Evolutionary conservation across 176 grass and related monocot species (phyloP).

Genomic region (Zoysia pacifica): DNA sequence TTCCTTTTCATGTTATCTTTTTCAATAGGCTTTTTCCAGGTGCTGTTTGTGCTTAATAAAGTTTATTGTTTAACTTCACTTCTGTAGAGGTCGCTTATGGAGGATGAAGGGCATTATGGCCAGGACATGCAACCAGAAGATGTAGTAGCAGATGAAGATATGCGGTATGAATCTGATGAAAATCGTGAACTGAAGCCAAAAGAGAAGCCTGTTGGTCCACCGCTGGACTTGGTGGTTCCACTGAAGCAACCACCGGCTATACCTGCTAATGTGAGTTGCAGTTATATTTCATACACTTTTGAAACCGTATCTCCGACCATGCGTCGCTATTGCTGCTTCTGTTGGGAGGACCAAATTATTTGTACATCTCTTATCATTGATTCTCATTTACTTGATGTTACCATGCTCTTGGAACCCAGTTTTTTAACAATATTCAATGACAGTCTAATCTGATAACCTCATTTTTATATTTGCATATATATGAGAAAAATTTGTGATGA

Average conservation of each 20-base stretch:
- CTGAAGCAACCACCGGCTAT: conserved; percentile 58
- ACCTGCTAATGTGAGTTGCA: conserved; percentile 69
- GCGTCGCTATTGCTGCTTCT: conserved; percentile 1
- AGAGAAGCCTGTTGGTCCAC: conserved; percentile 90
- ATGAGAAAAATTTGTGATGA: background rate
- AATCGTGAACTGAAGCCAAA: conserved; percentile 75
- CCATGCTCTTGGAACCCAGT: background rate
- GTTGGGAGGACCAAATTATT: conserved; percentile 14
- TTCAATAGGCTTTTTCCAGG: conserved; percentile 9
- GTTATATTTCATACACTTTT: conserved; percentile 1
- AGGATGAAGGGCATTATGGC: conserved; percentile 71
- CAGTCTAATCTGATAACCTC: background rate
- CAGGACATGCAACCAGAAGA: conserved; percentile 73
- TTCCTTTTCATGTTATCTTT: conserved; percentile 1
- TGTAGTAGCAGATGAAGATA: conserved; percentile 69
- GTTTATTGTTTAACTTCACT: background rate
- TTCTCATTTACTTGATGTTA: conserved; percentile 16
- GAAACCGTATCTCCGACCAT: conserved; percentile 7
- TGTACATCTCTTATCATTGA: conserved; percentile 19
- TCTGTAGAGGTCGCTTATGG: conserved; percentile 69
- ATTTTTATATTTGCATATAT: background rate
- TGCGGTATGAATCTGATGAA: conserved; percentile 70
- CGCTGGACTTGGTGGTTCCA: conserved; percentile 71
- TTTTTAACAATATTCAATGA: conserved; percentile 19
- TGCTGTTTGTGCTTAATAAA: conserved; percentile 10